Evolutionary conservation across 2,329 filamentous ascomycete genomes (phyloP), one percentile per base, ranked within the genome.

Genomic region (Aspergillus niger): DNA sequence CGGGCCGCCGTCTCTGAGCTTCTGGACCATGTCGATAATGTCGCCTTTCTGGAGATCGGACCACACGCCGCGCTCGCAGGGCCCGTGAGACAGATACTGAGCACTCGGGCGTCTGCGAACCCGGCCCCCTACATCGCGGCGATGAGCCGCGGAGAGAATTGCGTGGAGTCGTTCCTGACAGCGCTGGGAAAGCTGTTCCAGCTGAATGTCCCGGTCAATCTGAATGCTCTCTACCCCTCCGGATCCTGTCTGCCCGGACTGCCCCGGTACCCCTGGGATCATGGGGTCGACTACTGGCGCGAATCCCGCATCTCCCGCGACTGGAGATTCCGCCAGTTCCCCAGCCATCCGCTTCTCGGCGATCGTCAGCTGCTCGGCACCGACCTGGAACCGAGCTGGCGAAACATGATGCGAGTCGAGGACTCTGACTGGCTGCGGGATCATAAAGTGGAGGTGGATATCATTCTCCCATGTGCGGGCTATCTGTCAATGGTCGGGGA

Each of bases 11-110:
- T 70, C 5, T 36, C 36, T 1, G 50, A 49, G 3, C 5, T 58
- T 54, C 47, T 70, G 7, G 56, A 58, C 32, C 30, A 32, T 8
- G 44, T 13, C 10, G 11, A 55, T 3, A 63, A 58, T 43, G 63
- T 68, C n/a, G 47, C 70, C 0, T 58, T 73, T 3, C n/a, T 76
- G 3, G 72, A 76, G 57, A 52, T 74, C 50, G 75, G 77, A 1
- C 75, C 77, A 2, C 77, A 79, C 52, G 67, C 71, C 26, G 70
- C 75, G 1, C 67, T 80, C 2, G 61, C 62, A 8, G 74, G 75
- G 0, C 76, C 77, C 0, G 8, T 71, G 11, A 28, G 63, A 38
- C 64, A 66, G 41, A 24, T 50, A 5, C 44, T 48, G 44, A n/a
- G 11, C 22, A n/a, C 20, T 48, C 44, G 20, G 11, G 3, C 65